These are phyloP conservation scores for Huntiella omanensis DNA, from an alignment of 2,329 filamentous ascomycete species.

Conservation along the genomic window DNA sequence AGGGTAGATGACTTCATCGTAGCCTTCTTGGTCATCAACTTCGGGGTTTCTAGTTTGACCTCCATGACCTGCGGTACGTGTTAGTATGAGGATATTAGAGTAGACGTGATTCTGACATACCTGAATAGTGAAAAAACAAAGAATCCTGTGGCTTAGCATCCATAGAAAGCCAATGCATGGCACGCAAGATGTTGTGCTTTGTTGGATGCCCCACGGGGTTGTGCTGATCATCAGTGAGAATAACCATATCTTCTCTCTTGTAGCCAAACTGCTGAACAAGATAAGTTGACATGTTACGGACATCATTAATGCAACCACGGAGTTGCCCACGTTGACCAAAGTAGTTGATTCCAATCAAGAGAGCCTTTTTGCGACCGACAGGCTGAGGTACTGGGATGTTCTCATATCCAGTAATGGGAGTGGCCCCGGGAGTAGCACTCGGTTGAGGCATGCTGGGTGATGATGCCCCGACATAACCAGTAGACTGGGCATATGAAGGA, in stretches of 20 bases:
- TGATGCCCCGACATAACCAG: background rate
- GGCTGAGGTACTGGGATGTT: background rate
- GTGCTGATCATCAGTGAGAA: slow-evolving; percentile 89
- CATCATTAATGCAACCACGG: slow-evolving; percentile 89
- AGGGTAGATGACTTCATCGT: slow-evolving; percentile 69
- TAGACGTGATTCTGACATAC: slow-evolving; percentile 26
- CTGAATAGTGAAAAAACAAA: slow-evolving; percentile 93
- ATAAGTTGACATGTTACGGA: slow-evolving; percentile 90
- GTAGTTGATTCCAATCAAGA: slow-evolving; percentile 92
- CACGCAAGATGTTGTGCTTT: slow-evolving; percentile 82
- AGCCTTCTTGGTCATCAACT: slow-evolving; percentile 64
- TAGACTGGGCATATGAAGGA: background rate
- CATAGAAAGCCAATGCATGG: slow-evolving; percentile 97
- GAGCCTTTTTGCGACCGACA: slow-evolving; percentile 59
- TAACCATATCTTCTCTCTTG: slow-evolving; percentile 90
- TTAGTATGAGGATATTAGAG: background rate
- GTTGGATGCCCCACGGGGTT: slow-evolving; percentile 95
- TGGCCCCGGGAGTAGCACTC: background rate
- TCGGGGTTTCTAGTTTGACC: slow-evolving; percentile 67
- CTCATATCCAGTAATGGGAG: background rate
- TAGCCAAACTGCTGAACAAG: slow-evolving; percentile 80
- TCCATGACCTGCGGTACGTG: slow-evolving; percentile 43
- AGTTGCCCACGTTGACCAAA: slow-evolving; percentile 83
- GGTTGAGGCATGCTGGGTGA: too few relatives aligned
- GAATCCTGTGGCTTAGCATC: slow-evolving; percentile 85